Conservation (phyloP, 2,329 filamentous ascomycete genomes). For the Phialemonium atrogriseum region DNA sequence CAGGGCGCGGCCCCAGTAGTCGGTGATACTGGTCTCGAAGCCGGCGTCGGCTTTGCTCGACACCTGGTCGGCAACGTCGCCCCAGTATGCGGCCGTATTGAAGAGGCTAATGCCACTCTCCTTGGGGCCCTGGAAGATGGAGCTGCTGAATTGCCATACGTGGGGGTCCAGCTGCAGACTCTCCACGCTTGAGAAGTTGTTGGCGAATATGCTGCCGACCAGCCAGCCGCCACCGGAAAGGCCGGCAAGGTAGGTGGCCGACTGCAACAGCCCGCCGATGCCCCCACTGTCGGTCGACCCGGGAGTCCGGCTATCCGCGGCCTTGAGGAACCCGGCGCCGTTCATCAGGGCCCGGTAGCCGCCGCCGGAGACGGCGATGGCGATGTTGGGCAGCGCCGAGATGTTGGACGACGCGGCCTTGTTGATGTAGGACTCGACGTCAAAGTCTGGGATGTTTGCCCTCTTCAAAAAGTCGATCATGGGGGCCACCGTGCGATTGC, state of each 20-base stretch:
- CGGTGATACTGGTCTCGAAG: slow-evolving; percentile 66
- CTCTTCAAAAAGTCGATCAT: slow-evolving; percentile 66
- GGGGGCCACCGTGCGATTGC: slow-evolving; percentile 65
- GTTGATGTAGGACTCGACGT: slow-evolving; percentile 66
- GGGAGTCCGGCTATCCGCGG: slow-evolving; percentile 66
- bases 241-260: slow-evolving; percentile 71
- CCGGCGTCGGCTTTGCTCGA: slow-evolving; percentile 51
- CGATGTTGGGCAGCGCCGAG: slow-evolving; percentile 48
- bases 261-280: slow-evolving; percentile 73
- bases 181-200: slow-evolving; percentile 71
- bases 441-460: slow-evolving; percentile 68
- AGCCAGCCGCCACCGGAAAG: slow-evolving; percentile 81
- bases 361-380: slow-evolving; percentile 71
- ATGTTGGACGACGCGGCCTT: slow-evolving; percentile 54
- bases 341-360: slow-evolving; percentile 83
- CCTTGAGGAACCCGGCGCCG: slow-evolving; percentile 70
- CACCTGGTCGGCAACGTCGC: slow-evolving; percentile 49
- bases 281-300: slow-evolving; percentile 56
- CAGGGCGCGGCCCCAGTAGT: slow-evolving; percentile 85
- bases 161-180: slow-evolving; percentile 36
- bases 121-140: slow-evolving; percentile 24
- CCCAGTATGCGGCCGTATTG: slow-evolving; percentile 44
- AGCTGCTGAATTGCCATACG: slow-evolving; percentile 25
- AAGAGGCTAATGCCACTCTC: slow-evolving; percentile 16
- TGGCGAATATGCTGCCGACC: slow-evolving; percentile 71